Percentiles rank a stretch among this genome's conserved stretches.
Evolutionary conservation across 129 eudicot genomes (phyloP).

Genomic region (Ambrosia trifida): DNA sequence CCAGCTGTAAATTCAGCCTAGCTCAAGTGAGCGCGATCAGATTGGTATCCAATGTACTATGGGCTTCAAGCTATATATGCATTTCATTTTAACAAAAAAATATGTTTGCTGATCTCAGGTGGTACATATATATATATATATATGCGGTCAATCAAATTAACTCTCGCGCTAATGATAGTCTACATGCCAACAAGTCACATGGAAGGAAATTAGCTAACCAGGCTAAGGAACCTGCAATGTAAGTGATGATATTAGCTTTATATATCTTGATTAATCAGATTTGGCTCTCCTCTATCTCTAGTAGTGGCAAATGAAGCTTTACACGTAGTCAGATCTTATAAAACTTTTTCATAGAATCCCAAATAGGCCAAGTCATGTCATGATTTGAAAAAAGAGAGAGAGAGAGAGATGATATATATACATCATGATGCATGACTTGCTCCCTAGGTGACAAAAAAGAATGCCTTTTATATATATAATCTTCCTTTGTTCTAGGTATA

Average conservation of each 20-base stretch:
- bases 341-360: constrained; percentile 1
- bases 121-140: too few species aligned
- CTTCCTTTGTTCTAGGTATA: background rate
- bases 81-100: background rate
- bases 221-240: constrained; percentile 7
- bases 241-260: constrained; percentile 6
- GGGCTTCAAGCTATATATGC: background rate
- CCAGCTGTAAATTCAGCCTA: constrained; percentile 14
- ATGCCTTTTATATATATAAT: background rate
- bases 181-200: constrained; percentile 19
- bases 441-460: constrained; percentile 13
- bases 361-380: constrained; percentile 5
- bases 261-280: background rate
- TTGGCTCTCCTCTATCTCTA: background rate
- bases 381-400: background rate
- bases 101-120: background rate
- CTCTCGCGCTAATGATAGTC: background rate
- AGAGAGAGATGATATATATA: background rate
- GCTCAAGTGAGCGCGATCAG: background rate
- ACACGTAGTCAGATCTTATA: background rate
- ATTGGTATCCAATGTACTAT: background rate
- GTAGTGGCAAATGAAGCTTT: constrained; percentile 10
- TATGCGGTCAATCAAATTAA: too few species aligned
- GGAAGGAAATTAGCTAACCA: background rate
- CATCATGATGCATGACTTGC: constrained; percentile 14